Base-by-base conservation (phyloP, 225 moss, liverwort and hornwort genomes). In the Bryoerythrophyllum caledonicum region DNA sequence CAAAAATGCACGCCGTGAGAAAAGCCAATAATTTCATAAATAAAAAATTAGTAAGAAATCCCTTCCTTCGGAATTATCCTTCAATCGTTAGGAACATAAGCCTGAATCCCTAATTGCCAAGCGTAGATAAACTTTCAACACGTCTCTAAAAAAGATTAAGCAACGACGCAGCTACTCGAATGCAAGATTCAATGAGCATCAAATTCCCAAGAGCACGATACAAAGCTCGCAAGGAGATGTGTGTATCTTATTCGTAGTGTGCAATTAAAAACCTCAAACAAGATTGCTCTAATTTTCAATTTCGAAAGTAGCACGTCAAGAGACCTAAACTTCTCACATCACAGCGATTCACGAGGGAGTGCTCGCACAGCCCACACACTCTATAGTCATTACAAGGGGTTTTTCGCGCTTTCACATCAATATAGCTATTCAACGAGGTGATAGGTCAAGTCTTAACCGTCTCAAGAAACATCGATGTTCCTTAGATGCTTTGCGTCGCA, bases 401-500 rank as follows among this genome's bases (percentile, higher is more conserved):
- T 67, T 38, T 68, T 38, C 48, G 72, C 10, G 8, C 35, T 59
- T 34, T 48, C 70, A 24, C 25, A 35, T 70, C 48, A 24, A 61
- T 4, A 10, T 41, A 27, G 35, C 11, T 73, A 61, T 43, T 60
- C 2, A 41, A 5, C 65, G 21, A 67, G 16, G 24, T 28, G 55
- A 51, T 25, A 69, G 51, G 65, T 64, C 69, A 69, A 68, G 64
- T 76, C 73, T 41, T 54, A 73, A 80, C 65, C 60, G 53, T 80
- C 52, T 80, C 68, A 63, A n/a, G 56, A 72, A 72, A 63, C 60
- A 57, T 48, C 6, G 8, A 72, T 8, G n/a, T 30, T 51, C 40
- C 15, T 5, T 60, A 57, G 8, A 30, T 65, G 73, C 74, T 38
- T 67, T 58, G 41, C 40, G 67, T 23, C 25, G 68, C 58, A 72